These are phyloP conservation scores for Fusarium fracticaudum DNA, from an alignment of 2,329 filamentous ascomycete species.

Conservation along the genomic window DNA sequence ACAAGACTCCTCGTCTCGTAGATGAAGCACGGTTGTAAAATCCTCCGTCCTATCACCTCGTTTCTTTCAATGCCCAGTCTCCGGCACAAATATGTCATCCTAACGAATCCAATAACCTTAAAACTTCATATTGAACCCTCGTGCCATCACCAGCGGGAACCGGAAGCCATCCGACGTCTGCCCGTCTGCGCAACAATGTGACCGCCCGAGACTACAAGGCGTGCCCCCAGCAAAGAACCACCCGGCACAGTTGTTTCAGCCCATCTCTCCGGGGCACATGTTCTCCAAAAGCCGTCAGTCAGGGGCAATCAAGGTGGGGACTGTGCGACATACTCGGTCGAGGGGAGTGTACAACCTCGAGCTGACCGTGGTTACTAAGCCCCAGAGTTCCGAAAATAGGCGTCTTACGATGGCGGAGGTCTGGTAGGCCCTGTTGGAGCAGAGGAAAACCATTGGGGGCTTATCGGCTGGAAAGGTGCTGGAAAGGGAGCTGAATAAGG, in stretches of 20 bases:
- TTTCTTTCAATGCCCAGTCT: not conserved
- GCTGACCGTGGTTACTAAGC: constrained; percentile 37
- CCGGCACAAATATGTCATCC: not conserved
- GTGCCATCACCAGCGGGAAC: constrained; percentile 51
- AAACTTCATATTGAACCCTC: constrained; percentile 41
- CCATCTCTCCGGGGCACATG: constrained; percentile 33
- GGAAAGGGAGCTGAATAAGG: not conserved
- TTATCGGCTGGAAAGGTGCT: not conserved
- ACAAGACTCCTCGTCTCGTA: not conserved
- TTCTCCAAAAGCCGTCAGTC: constrained; percentile 49
- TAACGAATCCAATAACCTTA: constrained; percentile 16
- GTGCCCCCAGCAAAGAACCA: constrained; percentile 55
- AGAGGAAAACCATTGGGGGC: not conserved
- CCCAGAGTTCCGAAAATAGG: constrained; percentile 29
- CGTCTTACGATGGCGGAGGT: not conserved
- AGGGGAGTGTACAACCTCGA: constrained; percentile 44
- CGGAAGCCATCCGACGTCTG: constrained; percentile 57
- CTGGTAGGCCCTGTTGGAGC: not conserved
- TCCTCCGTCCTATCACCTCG: not conserved
- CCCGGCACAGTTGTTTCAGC: constrained; percentile 4
- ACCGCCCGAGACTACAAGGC: constrained; percentile 56
- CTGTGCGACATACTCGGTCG: constrained; percentile 47
- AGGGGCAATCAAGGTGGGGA: constrained; percentile 44
- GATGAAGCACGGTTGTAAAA: too few species aligned
- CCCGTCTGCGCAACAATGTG: constrained; percentile 58